Evolutionary conservation across 2,329 filamentous ascomycete genomes (phyloP), one percentile per base, ranked within the genome.

Genomic region (Claviceps spartinae): DNA sequence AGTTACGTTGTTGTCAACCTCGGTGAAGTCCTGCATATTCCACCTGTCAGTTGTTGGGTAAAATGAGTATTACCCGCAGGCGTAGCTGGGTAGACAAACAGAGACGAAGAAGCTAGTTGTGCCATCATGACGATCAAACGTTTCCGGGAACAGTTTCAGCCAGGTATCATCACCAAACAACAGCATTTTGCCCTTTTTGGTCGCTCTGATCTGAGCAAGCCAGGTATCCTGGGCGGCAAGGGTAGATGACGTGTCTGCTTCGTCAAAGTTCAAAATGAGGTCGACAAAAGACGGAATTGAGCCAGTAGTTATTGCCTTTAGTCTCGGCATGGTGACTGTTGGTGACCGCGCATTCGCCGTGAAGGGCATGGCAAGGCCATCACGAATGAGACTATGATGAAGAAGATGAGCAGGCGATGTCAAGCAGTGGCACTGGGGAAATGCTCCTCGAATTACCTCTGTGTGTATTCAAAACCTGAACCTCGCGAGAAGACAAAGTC

Each of bases 121-220:
- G 47, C 94, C 93, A 67, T 98, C 94, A 49, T 82, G 76, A 42
- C 90, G 82, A 59, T 84, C 81, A 70, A 98, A 98, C 47, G 85
- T 88, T 16, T 79, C 81, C 1, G 93, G 93, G 61, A 98, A 98
- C 14, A 98, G 75, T 71, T 96, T 97, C 59, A 98, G 72, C 94
- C 93, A 98, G 20, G 93, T 98, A 66, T 98, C 93, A 63, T 98
- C 93, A 48, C 93, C 93, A 63, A 93, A 96, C 84, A 98, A 93
- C 64, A 96, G 74, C 56, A 97, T 75, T 61, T 87, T 89, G 20
- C 87, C 88, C 18, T 72, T 66, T 24, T 73, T 71, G 61, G 81
- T 85, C 38, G 82, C 81, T 65, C 84, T 91, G 70, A 98, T 82
- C 72, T 98, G 93, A 38, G 89, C 86, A 26, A 98, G 78, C 91